These are phyloP conservation scores for Apiosordaria backusii DNA, from an alignment of 495 filamentous ascomycete species.

Conservation along the genomic window DNA sequence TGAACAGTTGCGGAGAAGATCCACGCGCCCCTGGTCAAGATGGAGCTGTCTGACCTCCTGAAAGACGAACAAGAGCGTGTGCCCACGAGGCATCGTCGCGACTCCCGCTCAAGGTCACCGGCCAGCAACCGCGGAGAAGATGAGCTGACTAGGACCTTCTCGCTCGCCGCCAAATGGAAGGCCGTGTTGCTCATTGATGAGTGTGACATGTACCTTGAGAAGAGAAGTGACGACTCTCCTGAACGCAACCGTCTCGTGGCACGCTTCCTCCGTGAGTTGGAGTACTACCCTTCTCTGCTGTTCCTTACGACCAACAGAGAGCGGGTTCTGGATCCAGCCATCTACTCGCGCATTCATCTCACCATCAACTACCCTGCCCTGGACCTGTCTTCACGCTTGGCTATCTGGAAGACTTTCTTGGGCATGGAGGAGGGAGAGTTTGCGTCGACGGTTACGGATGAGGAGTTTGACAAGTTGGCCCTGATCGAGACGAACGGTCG, in stretches of 20 bases:
- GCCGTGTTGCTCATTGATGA: conserved; percentile 36
- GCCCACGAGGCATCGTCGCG: not conserved
- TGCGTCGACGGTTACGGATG: conserved; percentile 12
- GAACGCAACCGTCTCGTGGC: conserved; percentile 46
- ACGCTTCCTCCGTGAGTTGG: conserved; percentile 46
- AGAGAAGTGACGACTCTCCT: conserved; percentile 19
- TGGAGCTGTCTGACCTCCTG: conserved; percentile 18
- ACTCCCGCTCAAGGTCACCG: not conserved
- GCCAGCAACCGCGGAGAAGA: not conserved
- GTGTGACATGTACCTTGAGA: conserved; percentile 34
- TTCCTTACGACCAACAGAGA: conserved; percentile 47
- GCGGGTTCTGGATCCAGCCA: conserved; percentile 43
- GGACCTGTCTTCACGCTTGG: conserved; percentile 15
- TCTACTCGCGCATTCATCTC: conserved; percentile 50
- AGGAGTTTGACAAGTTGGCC: conserved; percentile 22
- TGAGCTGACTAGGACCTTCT: not conserved
- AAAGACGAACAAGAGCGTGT: not conserved
- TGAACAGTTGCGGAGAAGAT: conserved; percentile 24
- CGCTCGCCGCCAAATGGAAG: conserved; percentile 36
- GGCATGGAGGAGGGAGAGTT: conserved; percentile 10
- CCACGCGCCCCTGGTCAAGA: conserved; percentile 25
- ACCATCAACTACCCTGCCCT: conserved; percentile 31
- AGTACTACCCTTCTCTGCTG: conserved; percentile 49
- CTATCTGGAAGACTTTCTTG: conserved; percentile 28
- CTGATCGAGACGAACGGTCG: conserved; percentile 25